These are phyloP conservation scores for Didymella pinodella DNA, from an alignment of 2,329 filamentous ascomycete species.

Conservation along the genomic window DNA sequence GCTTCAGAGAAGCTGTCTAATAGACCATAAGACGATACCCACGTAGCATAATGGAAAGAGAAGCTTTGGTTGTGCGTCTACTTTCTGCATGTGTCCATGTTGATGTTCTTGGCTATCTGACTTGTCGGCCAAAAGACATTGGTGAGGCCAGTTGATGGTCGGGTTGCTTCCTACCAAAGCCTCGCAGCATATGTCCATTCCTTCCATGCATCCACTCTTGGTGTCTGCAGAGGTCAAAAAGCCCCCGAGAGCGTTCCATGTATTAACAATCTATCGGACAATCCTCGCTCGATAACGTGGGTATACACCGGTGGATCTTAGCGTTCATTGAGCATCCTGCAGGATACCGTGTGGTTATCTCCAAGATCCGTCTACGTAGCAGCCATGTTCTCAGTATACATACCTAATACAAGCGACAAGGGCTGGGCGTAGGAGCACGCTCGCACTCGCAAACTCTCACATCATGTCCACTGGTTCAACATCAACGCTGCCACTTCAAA, in stretches of 20 bases:
- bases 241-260: slow-evolving; percentile 4
- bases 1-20: slow-evolving; percentile 8
- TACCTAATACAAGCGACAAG: neutral
- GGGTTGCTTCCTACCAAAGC: neutral
- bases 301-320: neutral
- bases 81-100: neutral
- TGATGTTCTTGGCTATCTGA: no score
- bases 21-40: slow-evolving; percentile 20
- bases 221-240: neutral
- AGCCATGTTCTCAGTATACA: neutral
- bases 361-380: neutral
- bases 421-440: neutral
- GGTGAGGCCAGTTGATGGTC: neutral
- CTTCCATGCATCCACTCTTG: neutral
- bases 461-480: slow-evolving; percentile 27
- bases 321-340: neutral
- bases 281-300: slow-evolving; percentile 4
- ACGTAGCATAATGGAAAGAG: slow-evolving; percentile 19
- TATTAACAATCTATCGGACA: neutral
- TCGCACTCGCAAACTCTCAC: neutral
- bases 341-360: neutral
- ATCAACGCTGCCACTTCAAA: slow-evolving; percentile 30
- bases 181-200: neutral
- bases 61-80: neutral
- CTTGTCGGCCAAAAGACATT: neutral